These are phyloP conservation scores for Aspergillus alliaceus DNA, from an alignment of 2,329 filamentous ascomycete genomes.

Conservation along the genomic window DNA sequence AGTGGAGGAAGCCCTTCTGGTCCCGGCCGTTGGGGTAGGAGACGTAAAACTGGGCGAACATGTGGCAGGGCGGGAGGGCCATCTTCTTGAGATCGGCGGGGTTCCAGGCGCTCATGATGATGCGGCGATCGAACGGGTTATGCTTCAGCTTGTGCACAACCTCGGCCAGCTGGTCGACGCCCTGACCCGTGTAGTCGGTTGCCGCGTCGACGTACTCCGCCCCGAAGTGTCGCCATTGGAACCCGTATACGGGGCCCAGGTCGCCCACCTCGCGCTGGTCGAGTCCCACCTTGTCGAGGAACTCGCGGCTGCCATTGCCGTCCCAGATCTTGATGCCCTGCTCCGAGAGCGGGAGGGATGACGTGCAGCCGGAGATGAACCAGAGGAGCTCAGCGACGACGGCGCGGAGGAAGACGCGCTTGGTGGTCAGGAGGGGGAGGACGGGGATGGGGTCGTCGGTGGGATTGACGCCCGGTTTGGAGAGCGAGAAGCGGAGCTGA, in stretches of 20 bases:
- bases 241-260: conserved; percentile 93
- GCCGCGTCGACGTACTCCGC: conserved; percentile 79
- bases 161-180: conserved; percentile 89
- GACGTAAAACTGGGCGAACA: conserved; percentile 97
- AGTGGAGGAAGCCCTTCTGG: conserved; percentile 72
- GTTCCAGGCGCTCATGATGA: conserved; percentile 94
- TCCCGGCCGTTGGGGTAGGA: conserved; percentile 58
- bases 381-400: conserved; percentile 92
- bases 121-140: conserved; percentile 83
- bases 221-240: conserved; percentile 98
- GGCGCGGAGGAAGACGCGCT: conserved; percentile 89
- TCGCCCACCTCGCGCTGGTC: conserved; percentile 81
- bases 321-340: conserved; percentile 97
- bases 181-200: conserved; percentile 81
- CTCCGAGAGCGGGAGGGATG: conserved; percentile 71
- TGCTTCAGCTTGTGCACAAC: conserved; percentile 82
- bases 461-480: conserved; percentile 50
- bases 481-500: conserved; percentile 83
- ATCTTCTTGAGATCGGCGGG: conserved; percentile 80
- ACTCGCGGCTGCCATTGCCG: conserved; percentile 88
- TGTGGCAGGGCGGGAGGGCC: conserved; percentile 92
- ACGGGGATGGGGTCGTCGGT: conserved; percentile 56
- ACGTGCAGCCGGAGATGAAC: conserved; percentile 87
- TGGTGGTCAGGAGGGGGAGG: conserved; percentile 92
- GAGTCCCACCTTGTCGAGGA: conserved; percentile 82